These are phyloP conservation scores for Thalassiosira hispida DNA, from an alignment of 352 stramenopile genomes.

Conservation along the genomic window DNA sequence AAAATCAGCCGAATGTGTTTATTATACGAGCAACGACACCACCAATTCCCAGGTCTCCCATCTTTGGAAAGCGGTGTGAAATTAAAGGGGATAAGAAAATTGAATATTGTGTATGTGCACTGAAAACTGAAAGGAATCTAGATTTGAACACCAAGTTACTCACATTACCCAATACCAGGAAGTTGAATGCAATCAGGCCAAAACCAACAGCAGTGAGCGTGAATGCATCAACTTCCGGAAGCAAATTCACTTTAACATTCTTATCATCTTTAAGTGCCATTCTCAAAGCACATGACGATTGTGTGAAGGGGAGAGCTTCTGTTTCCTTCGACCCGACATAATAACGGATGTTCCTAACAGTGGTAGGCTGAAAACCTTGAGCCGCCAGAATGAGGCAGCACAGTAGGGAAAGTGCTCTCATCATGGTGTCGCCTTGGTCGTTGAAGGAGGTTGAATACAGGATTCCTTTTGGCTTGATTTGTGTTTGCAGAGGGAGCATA, in stretches of 20 bases:
- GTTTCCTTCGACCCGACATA: no score
- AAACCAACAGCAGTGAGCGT: constrained; percentile 80
- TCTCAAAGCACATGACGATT: not conserved
- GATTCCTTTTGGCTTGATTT: no score
- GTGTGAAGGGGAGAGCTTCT: no score
- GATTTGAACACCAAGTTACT: constrained; percentile 11
- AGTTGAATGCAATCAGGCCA: constrained; percentile 82
- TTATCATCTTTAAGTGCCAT: constrained; percentile 7
- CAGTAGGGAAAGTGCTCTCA: constrained; percentile 6
- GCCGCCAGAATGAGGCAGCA: constrained; percentile 19
- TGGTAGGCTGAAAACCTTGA: not conserved
- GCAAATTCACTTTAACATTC: constrained; percentile 70
- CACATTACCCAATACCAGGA: constrained; percentile 82
- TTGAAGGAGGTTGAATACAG: no score
- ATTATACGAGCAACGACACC: constrained; percentile 77
- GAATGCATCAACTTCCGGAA: constrained; percentile 69
- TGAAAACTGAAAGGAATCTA: constrained; percentile 7
- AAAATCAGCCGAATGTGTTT: constrained; percentile 69
- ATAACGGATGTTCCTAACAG: not conserved
- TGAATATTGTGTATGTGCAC: not conserved
- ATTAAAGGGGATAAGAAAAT: constrained; percentile 10
- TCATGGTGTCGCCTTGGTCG: not conserved
- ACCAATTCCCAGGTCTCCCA: constrained; percentile 76
- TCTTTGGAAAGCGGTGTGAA: constrained; percentile 18
- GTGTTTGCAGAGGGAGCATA: no score